These are phyloP conservation scores for Aspergillus sp. DNA, from an alignment of 2,329 filamentous ascomycete species.

Conservation along the genomic window DNA sequence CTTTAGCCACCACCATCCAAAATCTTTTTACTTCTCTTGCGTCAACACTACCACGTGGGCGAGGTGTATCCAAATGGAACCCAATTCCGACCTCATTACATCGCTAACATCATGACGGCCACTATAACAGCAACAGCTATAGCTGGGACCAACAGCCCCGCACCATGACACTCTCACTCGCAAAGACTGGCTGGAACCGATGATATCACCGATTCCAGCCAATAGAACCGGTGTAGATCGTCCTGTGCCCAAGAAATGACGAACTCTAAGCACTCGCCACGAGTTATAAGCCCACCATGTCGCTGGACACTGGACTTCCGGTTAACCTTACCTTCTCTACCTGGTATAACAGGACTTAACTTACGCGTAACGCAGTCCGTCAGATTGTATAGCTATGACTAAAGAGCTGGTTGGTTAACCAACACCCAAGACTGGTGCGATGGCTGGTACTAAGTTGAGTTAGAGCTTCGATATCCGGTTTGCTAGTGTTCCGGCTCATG, in stretches of 20 bases:
- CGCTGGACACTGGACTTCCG: neutral
- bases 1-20: too few relatives aligned
- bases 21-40: too few relatives aligned
- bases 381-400: neutral
- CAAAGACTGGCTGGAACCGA: neutral
- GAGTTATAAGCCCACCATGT: neutral
- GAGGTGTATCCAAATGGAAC: too few relatives aligned
- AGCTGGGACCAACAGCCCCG: too few relatives aligned
- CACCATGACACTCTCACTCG: too few relatives aligned
- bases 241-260: neutral
- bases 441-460: neutral
- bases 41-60: too few relatives aligned
- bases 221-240: neutral
- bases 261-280: neutral
- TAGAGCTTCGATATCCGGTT: slow-evolving; percentile 11
- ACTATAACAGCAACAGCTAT: too few relatives aligned
- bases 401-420: neutral
- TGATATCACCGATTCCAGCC: neutral
- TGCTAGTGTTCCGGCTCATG: slow-evolving; percentile 1
- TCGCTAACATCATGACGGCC: too few relatives aligned
- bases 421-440: neutral
- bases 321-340: neutral
- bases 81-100: too few relatives aligned
- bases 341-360: neutral
- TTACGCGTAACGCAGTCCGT: neutral